These are phyloP conservation scores for Lophium mytilinum DNA, from an alignment of 495 filamentous ascomycete species.

Conservation along the genomic window DNA sequence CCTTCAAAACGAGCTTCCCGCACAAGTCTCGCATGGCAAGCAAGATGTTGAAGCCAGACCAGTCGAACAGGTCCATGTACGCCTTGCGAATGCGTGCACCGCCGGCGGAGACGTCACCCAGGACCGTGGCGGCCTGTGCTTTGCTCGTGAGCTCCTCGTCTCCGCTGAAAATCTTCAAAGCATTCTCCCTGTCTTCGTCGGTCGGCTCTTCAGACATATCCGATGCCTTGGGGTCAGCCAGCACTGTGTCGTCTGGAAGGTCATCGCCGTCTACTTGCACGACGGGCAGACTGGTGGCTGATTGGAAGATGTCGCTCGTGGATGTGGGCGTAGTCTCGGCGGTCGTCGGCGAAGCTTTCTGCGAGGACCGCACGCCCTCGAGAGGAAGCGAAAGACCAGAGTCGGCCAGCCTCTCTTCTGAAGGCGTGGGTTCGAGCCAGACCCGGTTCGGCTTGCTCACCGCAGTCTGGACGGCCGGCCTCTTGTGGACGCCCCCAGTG, in stretches of 20 bases:
- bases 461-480: conserved; percentile 1
- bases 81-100: conserved; percentile 63
- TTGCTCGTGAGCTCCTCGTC: conserved; percentile 71
- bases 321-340: conserved; percentile 27
- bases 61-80: conserved; percentile 90
- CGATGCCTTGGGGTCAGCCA: conserved; percentile 6
- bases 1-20: conserved; percentile 70
- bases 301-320: conserved; percentile 38
- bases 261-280: conserved; percentile 38
- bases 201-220: conserved; percentile 39
- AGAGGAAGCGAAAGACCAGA: conserved; percentile 35
- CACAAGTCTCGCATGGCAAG: conserved; percentile 73
- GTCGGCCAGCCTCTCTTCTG: conserved; percentile 37
- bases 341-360: conserved; percentile 22
- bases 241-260: conserved; percentile 2
- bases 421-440: conserved; percentile 35
- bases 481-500: conserved; percentile 13
- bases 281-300: conserved; percentile 42
- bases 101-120: conserved; percentile 66
- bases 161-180: conserved; percentile 76
- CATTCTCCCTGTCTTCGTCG: conserved; percentile 62
- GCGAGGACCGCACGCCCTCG: conserved; percentile 31
- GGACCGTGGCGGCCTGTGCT: conserved; percentile 75
- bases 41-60: conserved; percentile 73
- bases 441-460: conserved; percentile 25